Base-by-base conservation (phyloP, 345 rosid species). In the Hibiscus mutabilis region DNA sequence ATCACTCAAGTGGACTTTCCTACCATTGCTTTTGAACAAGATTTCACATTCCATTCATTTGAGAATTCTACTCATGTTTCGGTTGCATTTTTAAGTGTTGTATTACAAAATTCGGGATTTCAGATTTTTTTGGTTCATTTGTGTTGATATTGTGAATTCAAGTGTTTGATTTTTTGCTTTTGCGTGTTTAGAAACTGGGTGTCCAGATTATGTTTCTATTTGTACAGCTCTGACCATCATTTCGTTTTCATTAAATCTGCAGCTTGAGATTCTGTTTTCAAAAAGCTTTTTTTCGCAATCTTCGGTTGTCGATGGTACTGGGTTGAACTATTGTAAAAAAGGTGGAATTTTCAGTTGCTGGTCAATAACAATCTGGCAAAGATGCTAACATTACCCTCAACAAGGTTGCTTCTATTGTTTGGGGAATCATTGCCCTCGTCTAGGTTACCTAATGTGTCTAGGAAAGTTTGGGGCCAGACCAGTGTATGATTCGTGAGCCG, bases 391-490 rank as follows among this genome's bases (percentile, higher is more conserved):
- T 68, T 86, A 69, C 73, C 70, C 67, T 84, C 97, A 57, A 81
- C 87, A 9, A 79, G 93, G 78, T 80, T 89, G 77, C 89, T 91
- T 68, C 81, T 89, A 29, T 85, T 87, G 57, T 85, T 83, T 66
- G 89, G 88, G 44, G 84, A 81, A 6, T 82, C 86, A 14, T 75
- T 80, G 18, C 82, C 87, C 10, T 83, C 84, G 25, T 80, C 76
- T 33, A 89, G 76, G 71, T 70, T 87, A 46, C 68, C 84, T 15
- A 61, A 52, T 78, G 77, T 65, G 81, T 85, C 87, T 67, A 77
- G 79, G 75, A 72, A 75, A 35, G 44, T 81, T 65, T 81, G 78
- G 75, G 60, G 80, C 68, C 83, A 66, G 25, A 63, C 76, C 0
- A 78, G 81, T 29, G 77, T 77, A 8, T 79, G 87, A n/a, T 80